A percentile compares a stretch with the other conserved stretches of the same genome.
Conservation (phyloP, 73 alveolate genomes). For the Paramecium pentaurelia region DNA sequence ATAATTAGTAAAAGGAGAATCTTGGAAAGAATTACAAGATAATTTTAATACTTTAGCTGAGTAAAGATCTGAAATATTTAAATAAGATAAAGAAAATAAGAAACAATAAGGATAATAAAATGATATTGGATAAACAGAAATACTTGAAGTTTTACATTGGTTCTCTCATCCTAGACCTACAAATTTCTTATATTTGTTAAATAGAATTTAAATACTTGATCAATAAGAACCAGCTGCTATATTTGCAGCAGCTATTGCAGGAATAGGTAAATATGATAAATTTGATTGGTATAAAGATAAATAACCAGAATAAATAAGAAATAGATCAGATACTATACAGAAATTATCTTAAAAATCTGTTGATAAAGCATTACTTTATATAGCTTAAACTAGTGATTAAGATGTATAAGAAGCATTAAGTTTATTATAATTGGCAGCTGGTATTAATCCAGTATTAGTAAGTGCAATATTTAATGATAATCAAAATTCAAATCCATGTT, state of each 20-base stretch:
- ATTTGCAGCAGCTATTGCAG: slow-evolving; percentile 22
- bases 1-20: neutral
- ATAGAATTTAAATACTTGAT: neutral
- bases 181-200: neutral
- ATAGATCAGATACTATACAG: neutral
- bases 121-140: neutral
- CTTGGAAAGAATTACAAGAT: neutral
- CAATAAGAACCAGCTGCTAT: slow-evolving; percentile 17
- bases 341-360: neutral
- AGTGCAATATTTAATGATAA: neutral
- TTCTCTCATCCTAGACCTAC: neutral
- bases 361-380: neutral
- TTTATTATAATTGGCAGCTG: neutral
- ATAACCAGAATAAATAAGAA: slow-evolving; percentile 19
- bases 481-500: neutral
- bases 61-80: neutral
- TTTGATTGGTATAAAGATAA: neutral
- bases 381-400: neutral
- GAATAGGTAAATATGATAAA: slow-evolving; percentile 5
- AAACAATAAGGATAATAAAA: neutral
- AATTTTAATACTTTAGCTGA: neutral
- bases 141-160: neutral
- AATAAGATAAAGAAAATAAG: neutral
- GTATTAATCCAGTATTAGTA: neutral
- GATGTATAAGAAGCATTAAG: neutral